Evolutionary conservation across 1,139 yeast species (phyloP), one percentile per base, ranked within the genome.

Genomic region (Pichia cactophila): DNA sequence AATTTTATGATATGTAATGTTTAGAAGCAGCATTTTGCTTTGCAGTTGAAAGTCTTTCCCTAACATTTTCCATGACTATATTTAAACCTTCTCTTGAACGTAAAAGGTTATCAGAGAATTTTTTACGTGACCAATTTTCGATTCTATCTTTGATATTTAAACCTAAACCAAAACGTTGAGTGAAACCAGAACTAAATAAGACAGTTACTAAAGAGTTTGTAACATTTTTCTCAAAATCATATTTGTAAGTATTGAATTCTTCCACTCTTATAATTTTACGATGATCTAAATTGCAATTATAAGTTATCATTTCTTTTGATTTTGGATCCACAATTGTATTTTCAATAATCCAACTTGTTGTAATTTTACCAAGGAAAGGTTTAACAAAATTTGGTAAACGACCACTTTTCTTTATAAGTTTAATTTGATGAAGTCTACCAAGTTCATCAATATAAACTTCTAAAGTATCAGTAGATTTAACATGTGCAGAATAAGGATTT

Each of bases 401-500:
- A 7, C 97, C 97, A 1, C 79, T 72, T 63, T 92, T 92, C 56
- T 79, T 78, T 51, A 90, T 81, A 44, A 92, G 69, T 58, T 92
- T 75, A 10, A 95, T 86, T 38, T 87, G 80, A 58, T 80, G 77
- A 47, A 89, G 73, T 48, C 81, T 72, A 23, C 95, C 95, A 16
- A 78, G 67, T 0, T 64, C 62, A 56, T 85, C 90, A 31, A 84
- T 72, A 55, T 70, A 67, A 43, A 71, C 72, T 42, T 80, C 81
- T 29, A 86, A 66, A 2, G 96, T 86, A 63, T 92, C 98, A 40
- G 82, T 82, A 14, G 95, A 83, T 44, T 83, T 71, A 14, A 92
- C 97, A 69, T 92, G 97, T n/a, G 80, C 70, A 39, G 97, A 84
- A 62, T 76, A 89, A 4, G 98, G 98, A 61, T 88, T 88, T 2